Evolutionary conservation across 495 filamentous ascomycete species (phyloP).

Genomic region (Podospora didyma): DNA sequence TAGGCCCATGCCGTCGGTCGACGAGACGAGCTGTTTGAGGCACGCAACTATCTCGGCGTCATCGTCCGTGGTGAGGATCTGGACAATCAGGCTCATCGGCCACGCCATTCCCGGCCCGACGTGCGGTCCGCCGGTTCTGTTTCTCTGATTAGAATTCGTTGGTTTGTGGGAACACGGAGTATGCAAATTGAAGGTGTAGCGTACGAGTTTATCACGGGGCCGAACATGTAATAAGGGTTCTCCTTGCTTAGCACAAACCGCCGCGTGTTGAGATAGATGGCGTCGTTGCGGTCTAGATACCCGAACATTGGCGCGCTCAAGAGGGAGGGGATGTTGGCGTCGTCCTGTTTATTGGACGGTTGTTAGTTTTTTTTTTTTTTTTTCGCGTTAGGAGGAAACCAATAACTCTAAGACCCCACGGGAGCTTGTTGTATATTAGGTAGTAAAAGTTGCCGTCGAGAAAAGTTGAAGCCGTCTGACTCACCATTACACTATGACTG

Average conservation of each 20-base stretch:
- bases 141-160: not conserved
- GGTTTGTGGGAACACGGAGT: not conserved
- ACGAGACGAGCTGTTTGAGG: constrained; percentile 46
- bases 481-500: constrained; percentile 8
- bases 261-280: constrained; percentile 52
- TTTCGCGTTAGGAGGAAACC: too few species aligned
- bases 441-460: too few species aligned
- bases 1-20: constrained; percentile 53
- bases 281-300: constrained; percentile 39
- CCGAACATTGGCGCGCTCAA: constrained; percentile 51
- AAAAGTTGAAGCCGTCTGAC: too few species aligned
- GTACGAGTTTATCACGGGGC: constrained; percentile 44
- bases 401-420: too few species aligned
- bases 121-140: constrained; percentile 49
- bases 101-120: constrained; percentile 54
- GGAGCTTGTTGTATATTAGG: too few species aligned
- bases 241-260: constrained; percentile 38
- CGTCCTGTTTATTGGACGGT: constrained; percentile 39
- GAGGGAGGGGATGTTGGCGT: constrained; percentile 59
- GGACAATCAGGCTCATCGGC: constrained; percentile 56
- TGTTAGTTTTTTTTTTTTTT: too few species aligned
- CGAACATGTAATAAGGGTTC: constrained; percentile 58
- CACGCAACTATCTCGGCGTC: constrained; percentile 45
- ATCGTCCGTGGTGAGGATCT: constrained; percentile 37
- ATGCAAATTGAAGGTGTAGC: not conserved